Conservation (phyloP, 495 filamentous ascomycete species). For the Staphylotrichum tortipilum region DNA sequence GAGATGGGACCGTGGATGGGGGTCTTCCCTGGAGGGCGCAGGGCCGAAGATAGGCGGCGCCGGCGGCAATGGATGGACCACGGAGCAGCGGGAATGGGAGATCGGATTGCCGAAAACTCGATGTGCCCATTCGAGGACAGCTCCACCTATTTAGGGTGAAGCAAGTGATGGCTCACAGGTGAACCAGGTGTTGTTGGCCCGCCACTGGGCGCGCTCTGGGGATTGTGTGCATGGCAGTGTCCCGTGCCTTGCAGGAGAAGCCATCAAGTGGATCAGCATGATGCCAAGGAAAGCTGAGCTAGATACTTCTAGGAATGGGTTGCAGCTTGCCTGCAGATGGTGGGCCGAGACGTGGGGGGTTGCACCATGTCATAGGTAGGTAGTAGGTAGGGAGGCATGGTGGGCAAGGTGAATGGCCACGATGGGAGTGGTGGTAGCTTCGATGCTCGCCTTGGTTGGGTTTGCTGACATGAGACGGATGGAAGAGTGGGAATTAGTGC, state of each 20-base stretch:
- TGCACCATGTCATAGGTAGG: neutral
- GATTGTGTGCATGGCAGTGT: neutral
- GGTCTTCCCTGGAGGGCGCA: neutral
- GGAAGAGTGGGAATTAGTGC: too few species aligned
- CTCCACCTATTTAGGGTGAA: neutral
- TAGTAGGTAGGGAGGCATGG: neutral
- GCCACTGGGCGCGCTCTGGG: neutral
- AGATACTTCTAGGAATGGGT: neutral
- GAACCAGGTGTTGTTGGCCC: neutral
- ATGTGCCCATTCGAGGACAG: neutral
- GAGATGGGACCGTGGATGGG: constrained; percentile 1
- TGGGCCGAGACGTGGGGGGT: constrained; percentile 2
- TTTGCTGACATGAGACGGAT: too few species aligned
- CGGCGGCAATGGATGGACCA: too few species aligned
- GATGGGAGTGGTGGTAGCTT: neutral
- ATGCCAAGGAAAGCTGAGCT: neutral
- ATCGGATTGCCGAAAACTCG: neutral
- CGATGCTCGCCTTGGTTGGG: neutral
- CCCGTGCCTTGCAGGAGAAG: neutral
- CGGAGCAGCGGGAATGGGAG: neutral
- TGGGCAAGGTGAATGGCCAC: neutral
- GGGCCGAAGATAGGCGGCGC: constrained; percentile 7
- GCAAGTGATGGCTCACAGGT: neutral
- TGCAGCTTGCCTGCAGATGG: constrained; percentile 3
- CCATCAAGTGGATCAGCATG: neutral